Evolutionary conservation across 805 yeast genomes (phyloP).

Genomic region (Barnettozyma sucrosica): DNA sequence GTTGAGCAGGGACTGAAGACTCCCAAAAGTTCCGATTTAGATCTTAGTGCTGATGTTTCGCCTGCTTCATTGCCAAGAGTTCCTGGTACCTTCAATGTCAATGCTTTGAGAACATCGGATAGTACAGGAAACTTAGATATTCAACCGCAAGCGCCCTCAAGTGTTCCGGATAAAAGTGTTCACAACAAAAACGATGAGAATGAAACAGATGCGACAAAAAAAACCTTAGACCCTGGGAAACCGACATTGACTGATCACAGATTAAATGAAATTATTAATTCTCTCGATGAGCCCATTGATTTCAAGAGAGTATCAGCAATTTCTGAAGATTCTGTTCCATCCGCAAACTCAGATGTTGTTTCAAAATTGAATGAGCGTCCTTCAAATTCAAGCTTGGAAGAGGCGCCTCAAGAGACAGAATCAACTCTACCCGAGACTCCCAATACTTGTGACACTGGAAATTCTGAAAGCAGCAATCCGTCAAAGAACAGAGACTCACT

Average conservation of each 20-base stretch:
- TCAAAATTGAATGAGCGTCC: not conserved
- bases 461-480: not conserved
- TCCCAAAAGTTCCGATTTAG: slow-evolving; percentile 13
- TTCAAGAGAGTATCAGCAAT: slow-evolving; percentile 37
- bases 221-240: slow-evolving; percentile 44
- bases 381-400: not conserved
- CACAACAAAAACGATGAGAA: not conserved
- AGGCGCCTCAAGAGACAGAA: not conserved
- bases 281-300: slow-evolving; percentile 36
- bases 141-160: not conserved
- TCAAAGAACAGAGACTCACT: not conserved
- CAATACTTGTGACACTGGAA: not conserved
- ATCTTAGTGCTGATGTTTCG: slow-evolving; percentile 11
- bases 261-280: slow-evolving; percentile 21
- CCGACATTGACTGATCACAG: slow-evolving; percentile 16
- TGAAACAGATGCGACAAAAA: slow-evolving; percentile 4
- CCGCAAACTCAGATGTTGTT: not conserved
- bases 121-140: slow-evolving; percentile 8
- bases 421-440: not conserved
- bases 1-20: slow-evolving; percentile 7
- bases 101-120: slow-evolving; percentile 32
- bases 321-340: slow-evolving; percentile 22
- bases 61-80: slow-evolving; percentile 36
- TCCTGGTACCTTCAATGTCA: slow-evolving; percentile 42
- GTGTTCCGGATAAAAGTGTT: not conserved